A percentile compares a stretch with the other conserved stretches of the same genome.
phyloP scores from a whole-genome alignment of 2,329 filamentous ascomycete genomes.

The Ophiostoma fasciatum region DNA sequence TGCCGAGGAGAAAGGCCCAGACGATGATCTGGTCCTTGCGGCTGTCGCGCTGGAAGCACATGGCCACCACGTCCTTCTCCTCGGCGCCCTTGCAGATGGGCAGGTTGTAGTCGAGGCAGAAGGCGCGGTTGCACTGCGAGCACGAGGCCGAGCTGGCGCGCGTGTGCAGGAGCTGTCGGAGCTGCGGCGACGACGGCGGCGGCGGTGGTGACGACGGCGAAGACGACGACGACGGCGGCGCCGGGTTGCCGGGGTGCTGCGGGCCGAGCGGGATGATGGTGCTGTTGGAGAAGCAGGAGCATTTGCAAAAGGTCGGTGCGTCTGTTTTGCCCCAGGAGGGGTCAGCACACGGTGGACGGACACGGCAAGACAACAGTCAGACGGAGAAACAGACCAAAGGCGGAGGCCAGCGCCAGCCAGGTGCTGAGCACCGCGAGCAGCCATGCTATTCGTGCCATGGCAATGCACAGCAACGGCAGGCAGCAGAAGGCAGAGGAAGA shows the following conservation, averaged over 20 bases:
- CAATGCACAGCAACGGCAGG: background rate
- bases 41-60: slow-evolving; percentile 53
- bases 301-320: slow-evolving; percentile 53
- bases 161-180: background rate
- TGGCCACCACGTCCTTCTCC: slow-evolving; percentile 46
- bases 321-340: slow-evolving; percentile 27
- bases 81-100: slow-evolving; percentile 48
- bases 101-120: slow-evolving; percentile 45
- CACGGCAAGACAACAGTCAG: background rate
- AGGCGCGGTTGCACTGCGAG: slow-evolving; percentile 48
- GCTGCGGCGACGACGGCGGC: slow-evolving; percentile 14
- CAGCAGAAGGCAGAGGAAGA: background rate
- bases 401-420: slow-evolving; percentile 19
- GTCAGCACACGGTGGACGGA: background rate
- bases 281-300: slow-evolving; percentile 55
- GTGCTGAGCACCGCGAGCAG: slow-evolving; percentile 22
- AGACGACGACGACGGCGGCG: slow-evolving; percentile 13
- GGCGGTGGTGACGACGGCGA: slow-evolving; percentile 8
- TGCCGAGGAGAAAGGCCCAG: slow-evolving; percentile 47
- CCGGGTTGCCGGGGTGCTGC: slow-evolving; percentile 15
- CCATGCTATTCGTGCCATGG: slow-evolving; percentile 26
- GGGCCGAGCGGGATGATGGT: slow-evolving; percentile 49
- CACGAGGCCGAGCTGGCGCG: slow-evolving; percentile 33
- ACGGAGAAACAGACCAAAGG: slow-evolving; percentile 24
- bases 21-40: slow-evolving; percentile 53